Base-by-base conservation (phyloP, 1,284 basidiomycete species). In the Leccinum huronense region DNA sequence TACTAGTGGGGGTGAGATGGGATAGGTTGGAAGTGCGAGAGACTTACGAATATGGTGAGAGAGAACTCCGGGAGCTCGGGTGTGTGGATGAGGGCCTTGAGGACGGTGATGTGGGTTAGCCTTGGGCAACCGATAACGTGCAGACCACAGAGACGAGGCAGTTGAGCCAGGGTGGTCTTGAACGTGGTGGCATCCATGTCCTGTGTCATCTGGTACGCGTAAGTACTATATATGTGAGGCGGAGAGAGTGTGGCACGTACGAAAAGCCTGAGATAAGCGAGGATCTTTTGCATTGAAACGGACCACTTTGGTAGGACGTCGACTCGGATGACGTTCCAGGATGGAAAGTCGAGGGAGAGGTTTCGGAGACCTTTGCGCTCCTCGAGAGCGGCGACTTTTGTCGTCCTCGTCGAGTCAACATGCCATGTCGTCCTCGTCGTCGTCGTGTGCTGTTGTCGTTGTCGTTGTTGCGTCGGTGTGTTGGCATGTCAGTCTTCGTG, bases 81-180 rank as follows among this genome's bases (percentile, higher is more conserved):
- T 0, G 81, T 84, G 58, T 84, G 76, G 0, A 71, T 65, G 8
- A 83, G 72, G 10, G 83, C 76, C 13, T 75, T 76, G 42, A 91
- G 76, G 9, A 88, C 74, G 23, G 72, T 70, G 9, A 71, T 65
- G 68, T 89, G 85, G 57, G 85, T 80, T 33, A 88, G 70, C 65
- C 83, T 83, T 3, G 80, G 72, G 71, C 89, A 91, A 8, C 78
- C 79, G 27, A 89, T 71, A 42, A 91, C 72, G 72, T 90, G 86
- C 2, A 91, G 77, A 11, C 81, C 82, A 10, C 75, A 73, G 9
- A 91, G 78, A 36, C 76, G 73, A 0, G 87, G 83, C 1, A 90
- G 77, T 9, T 83, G 76, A 14, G 70, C 63, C 10, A 90, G 72
- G 5, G 80, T 78, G n/a, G 75, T 63, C 56, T 81, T 78, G 45